phyloP scores from a whole-genome alignment of 1,139 yeast genomes.

The Waltiozyma sp. region DNA sequence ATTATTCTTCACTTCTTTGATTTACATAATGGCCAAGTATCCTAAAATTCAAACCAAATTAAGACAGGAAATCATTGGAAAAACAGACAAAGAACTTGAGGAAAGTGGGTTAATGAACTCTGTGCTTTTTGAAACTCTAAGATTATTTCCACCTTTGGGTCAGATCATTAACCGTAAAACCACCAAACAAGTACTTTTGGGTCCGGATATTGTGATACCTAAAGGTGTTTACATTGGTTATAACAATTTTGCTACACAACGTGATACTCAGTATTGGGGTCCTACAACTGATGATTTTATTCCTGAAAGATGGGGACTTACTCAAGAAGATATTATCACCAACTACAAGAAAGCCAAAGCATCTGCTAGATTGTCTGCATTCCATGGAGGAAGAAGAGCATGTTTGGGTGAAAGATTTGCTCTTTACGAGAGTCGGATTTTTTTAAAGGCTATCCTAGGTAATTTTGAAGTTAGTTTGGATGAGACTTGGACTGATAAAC shows the following conservation, averaged over 20 bases:
- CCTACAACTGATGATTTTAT: conserved; percentile 32
- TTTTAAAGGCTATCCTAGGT: conserved; percentile 27
- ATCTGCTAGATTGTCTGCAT: conserved; percentile 36
- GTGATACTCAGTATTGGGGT: conserved; percentile 42
- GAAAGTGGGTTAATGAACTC: conserved; percentile 23
- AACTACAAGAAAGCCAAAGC: conserved; percentile 36
- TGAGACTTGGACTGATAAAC: conserved; percentile 36
- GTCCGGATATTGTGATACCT: conserved; percentile 36
- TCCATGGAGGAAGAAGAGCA: conserved; percentile 53
- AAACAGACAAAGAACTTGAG: conserved; percentile 6
- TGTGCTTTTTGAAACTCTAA: conserved; percentile 39
- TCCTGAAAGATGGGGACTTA: conserved; percentile 50
- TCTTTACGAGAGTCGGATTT: conserved; percentile 32
- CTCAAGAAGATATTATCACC: conserved; percentile 25
- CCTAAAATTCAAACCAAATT: conserved; percentile 27
- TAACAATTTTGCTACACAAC: conserved; percentile 45
- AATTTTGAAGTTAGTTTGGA: conserved; percentile 28
- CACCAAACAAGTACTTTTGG: conserved; percentile 27
- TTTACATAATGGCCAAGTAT: conserved; percentile 37
- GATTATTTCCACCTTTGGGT: conserved; percentile 49
- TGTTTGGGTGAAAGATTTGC: conserved; percentile 56
- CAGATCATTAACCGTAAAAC: conserved; percentile 46
- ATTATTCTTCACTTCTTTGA: conserved; percentile 35
- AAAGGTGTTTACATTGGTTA: conserved; percentile 47
- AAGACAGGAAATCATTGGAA: conserved; percentile 20